Percentiles rank a stretch among this genome's conserved stretches.
Conservation (phyloP, 768 basidiomycete species). For the Termitomyces sp. region DNA sequence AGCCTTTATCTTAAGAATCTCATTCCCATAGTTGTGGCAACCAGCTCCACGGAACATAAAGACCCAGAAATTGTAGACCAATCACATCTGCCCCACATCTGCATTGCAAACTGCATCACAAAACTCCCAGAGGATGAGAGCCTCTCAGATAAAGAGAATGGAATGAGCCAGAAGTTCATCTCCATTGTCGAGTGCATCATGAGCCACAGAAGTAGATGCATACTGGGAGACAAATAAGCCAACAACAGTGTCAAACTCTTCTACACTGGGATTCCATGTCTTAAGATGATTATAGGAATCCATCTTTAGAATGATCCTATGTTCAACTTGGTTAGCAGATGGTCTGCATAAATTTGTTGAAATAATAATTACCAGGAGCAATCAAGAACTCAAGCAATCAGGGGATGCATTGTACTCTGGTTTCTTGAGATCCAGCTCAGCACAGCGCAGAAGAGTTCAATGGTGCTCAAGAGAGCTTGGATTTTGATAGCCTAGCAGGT, state of each 20-base stretch:
- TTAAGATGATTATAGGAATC: not conserved
- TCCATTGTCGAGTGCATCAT: conserved; percentile 9
- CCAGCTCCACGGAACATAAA: conserved; percentile 17
- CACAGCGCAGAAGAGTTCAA: conserved; percentile 5
- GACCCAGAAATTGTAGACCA: conserved; percentile 16
- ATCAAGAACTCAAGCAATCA: not conserved
- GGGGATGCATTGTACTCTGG: conserved; percentile 11
- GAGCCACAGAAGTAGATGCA: conserved; percentile 10
- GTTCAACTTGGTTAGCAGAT: not conserved
- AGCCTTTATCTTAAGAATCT: conserved; percentile 17
- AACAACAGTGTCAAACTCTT: conserved; percentile 4
- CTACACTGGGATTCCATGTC: conserved; percentile 5
- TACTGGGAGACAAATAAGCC: not conserved
- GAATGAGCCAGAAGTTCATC: conserved; percentile 17
- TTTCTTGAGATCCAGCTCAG: conserved; percentile 16
- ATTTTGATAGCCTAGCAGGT: conserved; percentile 3
- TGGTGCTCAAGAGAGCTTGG: conserved; percentile 15
- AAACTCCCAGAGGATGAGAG: conserved; percentile 18
- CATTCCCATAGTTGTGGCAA: conserved; percentile 17
- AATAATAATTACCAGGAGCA: not conserved
- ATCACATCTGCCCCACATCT: conserved; percentile 18
- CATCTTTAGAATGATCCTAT: not conserved
- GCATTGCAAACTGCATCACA: conserved; percentile 16
- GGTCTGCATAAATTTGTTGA: too few relatives aligned
- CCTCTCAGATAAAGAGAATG: conserved; percentile 13